Percentiles rank a stretch among this genome's conserved stretches.
These are phyloP conservation scores for Gracilaria gracilis DNA, from an alignment of 23 red algal genomes.

Conservation along the genomic window DNA sequence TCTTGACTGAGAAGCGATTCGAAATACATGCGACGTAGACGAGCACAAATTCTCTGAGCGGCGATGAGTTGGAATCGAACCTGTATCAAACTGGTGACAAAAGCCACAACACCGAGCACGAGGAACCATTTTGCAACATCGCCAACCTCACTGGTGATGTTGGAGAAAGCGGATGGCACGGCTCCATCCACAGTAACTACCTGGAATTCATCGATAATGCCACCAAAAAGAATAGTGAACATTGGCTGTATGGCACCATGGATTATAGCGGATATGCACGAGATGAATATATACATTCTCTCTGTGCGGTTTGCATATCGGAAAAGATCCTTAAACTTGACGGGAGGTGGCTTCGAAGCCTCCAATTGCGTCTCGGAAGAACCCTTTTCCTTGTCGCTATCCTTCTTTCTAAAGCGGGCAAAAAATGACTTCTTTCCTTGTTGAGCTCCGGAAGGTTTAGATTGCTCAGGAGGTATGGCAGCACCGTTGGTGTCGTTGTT, in stretches of 20 bases:
- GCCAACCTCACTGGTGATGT: conserved; percentile 65
- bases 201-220: conserved; percentile 78
- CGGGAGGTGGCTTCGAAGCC: conserved; percentile 42
- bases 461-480: background rate
- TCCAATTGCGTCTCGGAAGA: background rate
- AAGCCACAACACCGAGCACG: conserved; percentile 73
- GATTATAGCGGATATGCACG: conserved; percentile 47
- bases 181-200: background rate
- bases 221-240: conserved; percentile 96
- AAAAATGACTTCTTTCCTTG: background rate
- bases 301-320: conserved; percentile 61
- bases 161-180: background rate
- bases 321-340: conserved; percentile 75
- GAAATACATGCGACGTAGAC: conserved; percentile 80
- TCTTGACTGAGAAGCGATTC: conserved; percentile 81
- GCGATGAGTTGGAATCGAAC: conserved; percentile 77
- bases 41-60: conserved; percentile 63
- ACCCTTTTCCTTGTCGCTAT: background rate
- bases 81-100: conserved; percentile 77
- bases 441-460: background rate
- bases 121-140: conserved; percentile 84
- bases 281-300: conserved; percentile 55
- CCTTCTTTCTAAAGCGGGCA: background rate
- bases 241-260: conserved; percentile 87
- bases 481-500: background rate